Conservation (phyloP, 768 basidiomycete genomes). For the Calocera viscosa region DNA sequence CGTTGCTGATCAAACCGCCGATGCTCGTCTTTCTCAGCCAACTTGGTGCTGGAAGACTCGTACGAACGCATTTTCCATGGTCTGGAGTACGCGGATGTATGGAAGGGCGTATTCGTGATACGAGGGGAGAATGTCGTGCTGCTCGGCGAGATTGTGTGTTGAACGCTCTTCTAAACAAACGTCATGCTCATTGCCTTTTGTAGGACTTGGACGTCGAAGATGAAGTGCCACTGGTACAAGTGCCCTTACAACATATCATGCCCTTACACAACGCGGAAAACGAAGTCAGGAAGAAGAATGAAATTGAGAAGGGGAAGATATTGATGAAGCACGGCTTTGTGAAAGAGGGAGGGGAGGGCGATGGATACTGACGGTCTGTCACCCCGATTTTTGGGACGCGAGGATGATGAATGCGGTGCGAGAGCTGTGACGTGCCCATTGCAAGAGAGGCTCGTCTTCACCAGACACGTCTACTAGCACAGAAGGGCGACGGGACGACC, state of each 20-base stretch:
- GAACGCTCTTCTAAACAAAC: slow-evolving; percentile 7
- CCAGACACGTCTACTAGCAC: too few relatives aligned
- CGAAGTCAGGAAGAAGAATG: slow-evolving; percentile 63
- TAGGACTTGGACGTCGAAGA: slow-evolving; percentile 92
- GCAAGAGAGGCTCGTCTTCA: too few relatives aligned
- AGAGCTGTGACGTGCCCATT: too few relatives aligned
- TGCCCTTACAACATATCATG: slow-evolving; percentile 57
- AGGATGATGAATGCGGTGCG: too few relatives aligned
- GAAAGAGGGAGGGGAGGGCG: slow-evolving; percentile 91
- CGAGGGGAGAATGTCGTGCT: slow-evolving; percentile 97
- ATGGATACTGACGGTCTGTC: slow-evolving; percentile 54
- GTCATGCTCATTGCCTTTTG: not conserved
- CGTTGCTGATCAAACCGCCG: slow-evolving; percentile 5
- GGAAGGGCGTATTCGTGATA: slow-evolving; percentile 83
- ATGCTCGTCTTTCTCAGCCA: slow-evolving; percentile 44
- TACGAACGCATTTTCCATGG: slow-evolving; percentile 90
- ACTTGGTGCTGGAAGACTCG: slow-evolving; percentile 91
- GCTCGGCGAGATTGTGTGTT: slow-evolving; percentile 85
- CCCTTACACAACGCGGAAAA: slow-evolving; percentile 61
- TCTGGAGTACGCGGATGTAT: slow-evolving; percentile 74
- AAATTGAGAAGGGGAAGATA: slow-evolving; percentile 70
- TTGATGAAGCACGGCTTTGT: slow-evolving; percentile 81
- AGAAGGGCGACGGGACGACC: too few relatives aligned
- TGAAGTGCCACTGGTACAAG: slow-evolving; percentile 63
- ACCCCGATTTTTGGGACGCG: too few relatives aligned